Base-by-base conservation (phyloP, 768 basidiomycete genomes). In the Phylloporus rhodoxanthus region DNA sequence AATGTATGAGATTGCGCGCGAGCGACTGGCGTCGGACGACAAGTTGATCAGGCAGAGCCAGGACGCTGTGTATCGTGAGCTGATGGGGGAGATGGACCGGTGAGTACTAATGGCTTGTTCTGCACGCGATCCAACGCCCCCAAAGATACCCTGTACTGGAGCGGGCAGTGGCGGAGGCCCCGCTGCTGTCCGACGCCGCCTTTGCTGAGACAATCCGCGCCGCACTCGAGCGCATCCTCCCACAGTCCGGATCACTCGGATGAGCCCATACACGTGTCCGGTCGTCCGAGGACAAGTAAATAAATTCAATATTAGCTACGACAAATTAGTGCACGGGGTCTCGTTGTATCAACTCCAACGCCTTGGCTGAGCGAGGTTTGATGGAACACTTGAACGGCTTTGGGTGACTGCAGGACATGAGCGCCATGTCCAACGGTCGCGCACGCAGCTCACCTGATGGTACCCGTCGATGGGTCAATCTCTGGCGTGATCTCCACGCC, bases 31-130 rank as follows among this genome's bases (percentile, higher is more conserved):
- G 8, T 74, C 75, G 47, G 82, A 85, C 52, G 71, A 71, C 37
- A 77, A 77, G 54, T 62, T 85, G 40, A 70, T 77, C 13, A 73
- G 75, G 43, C 71, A 75, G 60, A 64, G 78, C 2, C 75, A 75
- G 41, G 82, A 84, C 2, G 65, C 66, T 9, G 68, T 79, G n/a
- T 71, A 79, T 54, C 69, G 75, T 49, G 85, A 87, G 55, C 67
- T 89, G 13, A 75, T 82, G 71, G 83, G 85, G 41, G 84, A 89
- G 59, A 70, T 88, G 25, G 83, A 86, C 64, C 76, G 85, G 85
- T 81, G 19, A n/a, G 60, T 44, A 15, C 36, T 3, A 7, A 8
- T n/a, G 30, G 30, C 9, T 32, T 11, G 21, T 17, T 33, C 11
- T 36, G n/a, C 17, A 8, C 3, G 10, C 11, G 6, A 20, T 14